phyloP scores from a whole-genome alignment of 352 stramenopile genomes.

The Pythium monospermum region DNA sequence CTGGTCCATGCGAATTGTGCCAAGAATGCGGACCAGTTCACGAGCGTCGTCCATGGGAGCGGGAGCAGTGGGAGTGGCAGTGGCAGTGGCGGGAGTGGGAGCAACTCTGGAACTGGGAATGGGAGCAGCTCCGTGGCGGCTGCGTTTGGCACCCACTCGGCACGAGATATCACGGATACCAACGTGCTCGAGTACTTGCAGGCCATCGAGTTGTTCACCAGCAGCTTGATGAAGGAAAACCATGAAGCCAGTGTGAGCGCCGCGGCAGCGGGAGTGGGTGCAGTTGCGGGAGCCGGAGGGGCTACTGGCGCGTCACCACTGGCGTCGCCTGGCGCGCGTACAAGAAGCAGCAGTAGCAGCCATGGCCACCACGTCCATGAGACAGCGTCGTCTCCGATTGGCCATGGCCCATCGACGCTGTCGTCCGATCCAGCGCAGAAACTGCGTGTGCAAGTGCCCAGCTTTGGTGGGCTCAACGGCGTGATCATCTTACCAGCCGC shows the following conservation, averaged over 20 bases:
- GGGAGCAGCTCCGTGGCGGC: too few species aligned
- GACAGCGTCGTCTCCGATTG: conserved; percentile 27
- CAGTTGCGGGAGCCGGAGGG: too few species aligned
- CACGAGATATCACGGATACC: conserved; percentile 43
- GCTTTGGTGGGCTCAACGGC: conserved; percentile 48
- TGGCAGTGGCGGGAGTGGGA: too few species aligned
- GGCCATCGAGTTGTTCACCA: conserved; percentile 68
- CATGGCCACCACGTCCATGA: too few species aligned
- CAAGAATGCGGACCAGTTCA: conserved; percentile 33
- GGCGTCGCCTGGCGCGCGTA: too few species aligned
- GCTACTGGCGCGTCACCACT: too few species aligned
- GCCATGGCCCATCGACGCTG: conserved; percentile 43
- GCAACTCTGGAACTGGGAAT: too few species aligned
- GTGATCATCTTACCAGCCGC: conserved; percentile 44
- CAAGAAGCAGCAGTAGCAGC: too few species aligned
- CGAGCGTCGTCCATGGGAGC: conserved; percentile 15
- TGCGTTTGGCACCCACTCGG: conserved; percentile 26
- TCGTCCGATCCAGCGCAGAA: conserved; percentile 49
- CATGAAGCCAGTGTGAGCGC: conserved; percentile 16
- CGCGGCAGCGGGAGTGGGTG: not conserved
- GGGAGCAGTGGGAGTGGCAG: too few species aligned
- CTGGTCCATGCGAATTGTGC: conserved; percentile 49
- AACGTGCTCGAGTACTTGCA: conserved; percentile 78
- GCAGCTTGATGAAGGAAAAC: conserved; percentile 46
- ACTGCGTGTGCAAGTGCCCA: conserved; percentile 52